Percentiles rank a stretch among this genome's conserved stretches.
Conservation (phyloP, 495 filamentous ascomycete genomes). For the Sabuloglossum arenarium region DNA sequence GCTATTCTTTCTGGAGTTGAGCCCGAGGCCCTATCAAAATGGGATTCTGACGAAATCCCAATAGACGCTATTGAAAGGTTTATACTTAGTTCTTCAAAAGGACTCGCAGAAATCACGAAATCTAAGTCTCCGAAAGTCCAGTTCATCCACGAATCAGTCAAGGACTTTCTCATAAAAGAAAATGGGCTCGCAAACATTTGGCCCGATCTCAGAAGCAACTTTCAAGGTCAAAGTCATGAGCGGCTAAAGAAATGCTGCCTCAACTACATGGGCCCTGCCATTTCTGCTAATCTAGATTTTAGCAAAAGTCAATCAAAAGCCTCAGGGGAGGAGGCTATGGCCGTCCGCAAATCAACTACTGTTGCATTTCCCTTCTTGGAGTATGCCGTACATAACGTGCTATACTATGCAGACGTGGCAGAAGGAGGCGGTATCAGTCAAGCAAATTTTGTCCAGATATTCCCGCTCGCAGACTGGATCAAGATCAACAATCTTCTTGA, state of each 20-base stretch:
- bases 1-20: constrained; percentile 17
- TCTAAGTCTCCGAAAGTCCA: constrained; percentile 14
- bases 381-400: constrained; percentile 23
- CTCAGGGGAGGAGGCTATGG: constrained; percentile 6
- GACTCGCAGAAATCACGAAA: constrained; percentile 17
- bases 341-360: constrained; percentile 7
- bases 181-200: constrained; percentile 14
- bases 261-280: too few relatives aligned
- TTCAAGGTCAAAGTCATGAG: constrained; percentile 11
- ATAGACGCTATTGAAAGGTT: constrained; percentile 10
- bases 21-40: constrained; percentile 1
- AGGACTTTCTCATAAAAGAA: constrained; percentile 17
- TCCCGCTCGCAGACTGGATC: constrained; percentile 24
- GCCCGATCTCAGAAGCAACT: constrained; percentile 10
- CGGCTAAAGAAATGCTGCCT: too few relatives aligned
- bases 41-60: constrained; percentile 7
- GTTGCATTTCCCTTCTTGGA: constrained; percentile 22
- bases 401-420: constrained; percentile 24
- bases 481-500: constrained; percentile 20
- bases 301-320: constrained; percentile 10
- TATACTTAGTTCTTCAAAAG: constrained; percentile 18
- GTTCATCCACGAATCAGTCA: constrained; percentile 24
- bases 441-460: constrained; percentile 17
- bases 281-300: constrained; percentile 17
- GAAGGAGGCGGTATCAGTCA: constrained; percentile 17